These are phyloP conservation scores for Fusarium stilboides DNA, from an alignment of 2,329 filamentous ascomycete species.

Conservation along the genomic window DNA sequence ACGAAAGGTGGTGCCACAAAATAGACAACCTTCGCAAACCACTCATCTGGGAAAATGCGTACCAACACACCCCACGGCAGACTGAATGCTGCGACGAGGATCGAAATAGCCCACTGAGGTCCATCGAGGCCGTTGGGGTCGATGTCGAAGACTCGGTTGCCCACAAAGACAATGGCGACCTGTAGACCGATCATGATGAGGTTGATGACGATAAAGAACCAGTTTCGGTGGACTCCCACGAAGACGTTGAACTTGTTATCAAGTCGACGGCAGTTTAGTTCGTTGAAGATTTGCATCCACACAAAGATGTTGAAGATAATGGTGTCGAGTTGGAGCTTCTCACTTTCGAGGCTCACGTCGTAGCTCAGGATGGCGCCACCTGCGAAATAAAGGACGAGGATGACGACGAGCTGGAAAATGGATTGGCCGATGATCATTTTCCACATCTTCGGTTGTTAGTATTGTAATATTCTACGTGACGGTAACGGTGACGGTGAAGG, in stretches of 20 bases:
- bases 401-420: constrained; percentile 86
- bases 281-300: constrained; percentile 99
- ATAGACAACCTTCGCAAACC: constrained; percentile 15
- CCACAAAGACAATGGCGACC: constrained; percentile 89
- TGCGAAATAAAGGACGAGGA: constrained; percentile 89
- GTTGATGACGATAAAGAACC: constrained; percentile 91
- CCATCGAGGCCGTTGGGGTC: constrained; percentile 72
- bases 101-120: constrained; percentile 87
- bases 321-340: constrained; percentile 73
- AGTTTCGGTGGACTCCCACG: constrained; percentile 86
- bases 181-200: constrained; percentile 90
- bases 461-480: rapidly evolving
- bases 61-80: constrained; percentile 24
- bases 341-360: constrained; percentile 60
- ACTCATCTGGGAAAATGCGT: constrained; percentile 24
- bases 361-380: constrained; percentile 57
- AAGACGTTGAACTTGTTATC: constrained; percentile 98
- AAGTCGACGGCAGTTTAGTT: constrained; percentile 82
- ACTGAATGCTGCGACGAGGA: constrained; percentile 63
- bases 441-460: constrained; percentile 76
- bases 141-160: constrained; percentile 85
- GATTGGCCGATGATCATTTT: constrained; percentile 98
- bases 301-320: constrained; percentile 98
- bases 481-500: rapidly evolving
- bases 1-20: constrained; percentile 27